Base-by-base conservation (phyloP, 257 asterid genomes). In the Ballota nigra region DNA sequence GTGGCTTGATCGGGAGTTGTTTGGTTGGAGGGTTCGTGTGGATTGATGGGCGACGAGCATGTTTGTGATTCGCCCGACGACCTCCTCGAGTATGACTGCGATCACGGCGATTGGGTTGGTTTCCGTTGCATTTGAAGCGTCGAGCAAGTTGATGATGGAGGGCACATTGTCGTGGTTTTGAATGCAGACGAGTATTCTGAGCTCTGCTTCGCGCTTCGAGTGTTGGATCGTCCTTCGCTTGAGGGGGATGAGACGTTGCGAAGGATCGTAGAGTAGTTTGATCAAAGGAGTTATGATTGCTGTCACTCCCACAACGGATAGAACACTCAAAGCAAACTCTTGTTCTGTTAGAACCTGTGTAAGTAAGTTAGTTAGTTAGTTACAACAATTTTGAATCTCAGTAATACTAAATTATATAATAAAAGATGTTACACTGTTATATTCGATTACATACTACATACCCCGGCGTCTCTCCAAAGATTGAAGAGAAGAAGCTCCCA, bases 31-130 rank as follows among this genome's bases (percentile, higher is more conserved):
- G 0, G 70, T 45, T 2, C 87, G 83, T 0, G 85, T 83, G 8
- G 89, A 71, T 33, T 92, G 95, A 10, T 88, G 96, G 3, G 91
- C 82, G 19, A 89, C 86, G 24, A 92, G 91, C 84, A 92, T 81
- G 6, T 86, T 85, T 6, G 91, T 86, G 58, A 95, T 81, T n/a
- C 92, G 86, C 6, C 91, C 96, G 0, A 80, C 84, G 0, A 89
- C 85, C 84, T 92, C 92, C n/a, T 73, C 86, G 6, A 88, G 86
- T 3, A 88, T 59, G 69, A 92, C 83, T 0, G 91, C 92, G 12
- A 89, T 80, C 63, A 92, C 92, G 0, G 89, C 80, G 0, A 92
- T 70, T 0, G 92, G 98, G 80, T 81, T 88, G 2, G 72, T 58
- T 36, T 88, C 85, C 0, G 89, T 82, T 0, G 98, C 88, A 24